Base-by-base conservation (phyloP, 306 rosid genomes). In the Casuarina equisetifolia region DNA sequence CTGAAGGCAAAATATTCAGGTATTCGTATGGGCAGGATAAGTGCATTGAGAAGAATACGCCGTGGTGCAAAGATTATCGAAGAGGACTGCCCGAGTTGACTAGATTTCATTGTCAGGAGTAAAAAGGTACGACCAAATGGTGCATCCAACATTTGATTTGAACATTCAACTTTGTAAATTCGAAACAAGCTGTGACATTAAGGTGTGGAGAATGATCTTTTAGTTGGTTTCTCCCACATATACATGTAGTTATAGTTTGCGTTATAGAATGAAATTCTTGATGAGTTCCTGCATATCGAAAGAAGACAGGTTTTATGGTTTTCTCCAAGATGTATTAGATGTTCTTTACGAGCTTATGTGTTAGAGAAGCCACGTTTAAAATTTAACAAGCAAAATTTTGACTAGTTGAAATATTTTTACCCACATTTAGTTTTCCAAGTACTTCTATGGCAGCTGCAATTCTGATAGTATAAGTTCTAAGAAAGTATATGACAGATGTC, bases 41-140 rank as follows among this genome's bases (percentile, higher is more conserved):
- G 84, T 51, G 78, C 81, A 51, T 54, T 79, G 71, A 82, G 90
- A 80, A 85, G 82, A 78, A 77, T 38, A 53, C 71, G 66, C 35
- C 82, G 88, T 32, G 92, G 97, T 39, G 93, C 87, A 16, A 85
- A 84, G 81, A 83, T 89, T 75, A 20, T 36, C 16, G 89, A 82
- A 42, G 38, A 68, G 74, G 73, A 78, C 59, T 72, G 73, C 74
- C 72, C 71, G 45, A 84, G 77, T 74, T 84, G 74, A 84, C 13
- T 62, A 13, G 39, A 7, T 7, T 62, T 38, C n/a, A 38, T 39
- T 66, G 45, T 66, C 17, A 32, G 20, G 12, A 40, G 70, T 40
- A 38, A 17, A 66, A 35, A 58, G 55, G 78, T 58, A 15, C 19
- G 76, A 38, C 9, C 38, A 12, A 25, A 12, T 20, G 45, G 6